A percentile compares a stretch with the other conserved stretches of the same genome.
These are phyloP conservation scores for Pugionium cornutum DNA, from an alignment of 345 rosid species.

Conservation along the genomic window DNA sequence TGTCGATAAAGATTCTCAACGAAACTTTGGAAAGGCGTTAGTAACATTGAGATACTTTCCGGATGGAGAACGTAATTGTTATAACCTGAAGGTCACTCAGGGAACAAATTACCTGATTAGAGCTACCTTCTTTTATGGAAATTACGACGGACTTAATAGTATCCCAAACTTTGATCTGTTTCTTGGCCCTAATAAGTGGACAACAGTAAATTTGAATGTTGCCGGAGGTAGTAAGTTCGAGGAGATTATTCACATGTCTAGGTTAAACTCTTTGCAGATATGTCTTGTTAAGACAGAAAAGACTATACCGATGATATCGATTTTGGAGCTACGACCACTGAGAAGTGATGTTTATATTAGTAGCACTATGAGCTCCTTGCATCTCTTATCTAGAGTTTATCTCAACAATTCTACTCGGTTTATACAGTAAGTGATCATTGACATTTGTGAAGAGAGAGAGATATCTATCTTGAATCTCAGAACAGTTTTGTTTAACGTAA, in stretches of 20 bases:
- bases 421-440: conserved; percentile 16
- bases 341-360: conserved; percentile 26
- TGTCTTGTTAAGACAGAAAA: conserved; percentile 46
- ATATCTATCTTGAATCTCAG: background rate
- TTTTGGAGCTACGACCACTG: conserved; percentile 20
- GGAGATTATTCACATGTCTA: conserved; percentile 38
- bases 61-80: conserved; percentile 43
- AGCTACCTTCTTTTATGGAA: conserved; percentile 39
- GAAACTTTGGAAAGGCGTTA: conserved; percentile 5
- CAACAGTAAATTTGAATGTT: conserved; percentile 21
- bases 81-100: conserved; percentile 29
- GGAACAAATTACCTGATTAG: conserved; percentile 39
- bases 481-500: background rate
- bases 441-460: background rate
- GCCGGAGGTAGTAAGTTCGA: background rate
- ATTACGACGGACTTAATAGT: conserved; percentile 30
- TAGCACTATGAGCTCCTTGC: conserved; percentile 18
- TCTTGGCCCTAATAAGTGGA: conserved; percentile 41
- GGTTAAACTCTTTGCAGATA: conserved; percentile 15
- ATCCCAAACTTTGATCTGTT: conserved; percentile 37
- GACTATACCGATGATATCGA: conserved; percentile 40
- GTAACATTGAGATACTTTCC: conserved; percentile 40
- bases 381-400: background rate
- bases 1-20: background rate
- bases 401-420: background rate